Evolutionary conservation across 805 yeast species (phyloP), one percentile per base, ranked within the genome.

Genomic region (Myxozyma neglecta): DNA sequence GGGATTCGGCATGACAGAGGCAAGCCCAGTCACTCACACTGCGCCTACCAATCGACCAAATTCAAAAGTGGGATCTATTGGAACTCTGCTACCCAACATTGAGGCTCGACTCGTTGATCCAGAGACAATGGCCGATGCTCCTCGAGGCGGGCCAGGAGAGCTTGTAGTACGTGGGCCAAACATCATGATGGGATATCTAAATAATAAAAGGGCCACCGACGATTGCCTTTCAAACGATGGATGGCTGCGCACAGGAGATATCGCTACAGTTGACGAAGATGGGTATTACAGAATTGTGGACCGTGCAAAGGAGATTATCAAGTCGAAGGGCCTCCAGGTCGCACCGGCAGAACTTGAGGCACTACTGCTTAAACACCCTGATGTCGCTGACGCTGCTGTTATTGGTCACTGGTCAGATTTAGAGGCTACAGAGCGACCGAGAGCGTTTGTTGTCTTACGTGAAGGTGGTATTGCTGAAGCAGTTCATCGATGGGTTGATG

Each of bases 281-380:
- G 81, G 83, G 69, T 70, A 70, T 61, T 72, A 75, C 56, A 74
- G 68, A 64, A 81, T 85, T 61, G 81, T 85, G 56, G 88, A 85
- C 69, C 77, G 90, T 54, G 84, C 83, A 52, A 86, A 86, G 76
- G 87, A 86, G 72, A 82, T 86, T 70, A 86, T 85, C 79, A 86
- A 86, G 77, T 72, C 76, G 18, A 74, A 75, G 64, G 97, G 97
- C 66, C 97, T 91, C 76, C 87, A 97, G 79, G 84, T 92, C 65
- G 92, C 97, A 9, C 93, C 97, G 40, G 93, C 97, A 13, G 97
- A 92, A 78, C 88, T 92, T 65, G 97, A 92, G 76, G 87, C 93
- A 37, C 80, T 85, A 40, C 53, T 61, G 8, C 53, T 61, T 60
- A 87, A 85, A 68, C 90, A 89, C 76, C 81, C 81, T n/a, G 78